Conservation (phyloP, 352 stramenopile genomes). For the Pythium folliculosum region DNA sequence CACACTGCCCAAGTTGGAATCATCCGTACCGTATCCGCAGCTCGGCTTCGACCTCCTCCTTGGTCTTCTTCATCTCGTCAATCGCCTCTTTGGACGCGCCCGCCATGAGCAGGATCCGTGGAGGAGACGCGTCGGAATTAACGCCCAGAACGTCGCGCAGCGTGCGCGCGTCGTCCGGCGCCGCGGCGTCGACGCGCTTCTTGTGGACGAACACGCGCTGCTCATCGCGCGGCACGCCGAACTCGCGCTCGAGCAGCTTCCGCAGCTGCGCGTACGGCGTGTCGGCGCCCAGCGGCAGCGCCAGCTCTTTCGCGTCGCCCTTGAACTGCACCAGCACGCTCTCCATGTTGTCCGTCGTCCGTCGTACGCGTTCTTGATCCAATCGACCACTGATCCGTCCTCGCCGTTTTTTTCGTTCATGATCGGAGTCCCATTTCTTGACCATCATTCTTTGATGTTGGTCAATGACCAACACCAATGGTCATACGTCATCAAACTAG, state of each 20-base stretch:
- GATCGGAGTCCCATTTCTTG: too few species aligned
- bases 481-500: neutral
- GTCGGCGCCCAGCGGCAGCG: slow-evolving; percentile 22
- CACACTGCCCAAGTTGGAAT: neutral
- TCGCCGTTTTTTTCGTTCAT: too few species aligned
- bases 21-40: slow-evolving; percentile 33
- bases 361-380: neutral
- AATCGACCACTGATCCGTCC: slow-evolving; percentile 8
- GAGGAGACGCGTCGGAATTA: neutral
- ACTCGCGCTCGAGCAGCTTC: slow-evolving; percentile 30
- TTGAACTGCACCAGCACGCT: slow-evolving; percentile 53
- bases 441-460: too few species aligned
- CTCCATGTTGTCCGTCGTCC: slow-evolving; percentile 33
- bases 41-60: slow-evolving; percentile 42
- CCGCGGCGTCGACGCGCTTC: slow-evolving; percentile 43
- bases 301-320: slow-evolving; percentile 34
- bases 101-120: slow-evolving; percentile 42
- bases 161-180: slow-evolving; percentile 8
- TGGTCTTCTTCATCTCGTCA: slow-evolving; percentile 49
- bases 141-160: neutral
- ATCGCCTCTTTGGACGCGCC: slow-evolving; percentile 52
- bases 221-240: slow-evolving; percentile 37
- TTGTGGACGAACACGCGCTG: slow-evolving; percentile 67
- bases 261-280: slow-evolving; percentile 47
- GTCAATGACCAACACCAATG: too few species aligned